Percentiles rank a stretch among this genome's conserved stretches.
Evolutionary conservation across 352 stramenopile species (phyloP).

Genomic region (Pythium chondricola): DNA sequence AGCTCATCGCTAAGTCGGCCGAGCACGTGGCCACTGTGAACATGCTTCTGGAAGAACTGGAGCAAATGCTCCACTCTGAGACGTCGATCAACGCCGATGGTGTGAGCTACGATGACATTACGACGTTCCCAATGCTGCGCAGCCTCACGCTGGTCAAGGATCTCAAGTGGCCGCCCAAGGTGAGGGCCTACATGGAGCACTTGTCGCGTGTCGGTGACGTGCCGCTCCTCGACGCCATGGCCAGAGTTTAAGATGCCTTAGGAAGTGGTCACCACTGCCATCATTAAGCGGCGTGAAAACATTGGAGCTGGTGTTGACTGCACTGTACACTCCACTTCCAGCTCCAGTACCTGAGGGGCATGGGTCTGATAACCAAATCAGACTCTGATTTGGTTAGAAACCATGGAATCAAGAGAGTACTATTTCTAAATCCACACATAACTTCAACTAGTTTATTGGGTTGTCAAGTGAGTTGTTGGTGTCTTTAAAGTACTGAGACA

Average conservation of each 20-base stretch:
- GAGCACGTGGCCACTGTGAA: conserved; percentile 36
- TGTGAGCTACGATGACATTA: conserved; percentile 51
- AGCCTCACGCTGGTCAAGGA: conserved; percentile 48
- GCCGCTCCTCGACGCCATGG: conserved; percentile 37
- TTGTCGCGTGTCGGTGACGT: conserved; percentile 37
- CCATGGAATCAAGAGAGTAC: too few species aligned
- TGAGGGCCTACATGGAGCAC: conserved; percentile 43
- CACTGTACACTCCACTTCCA: too few species aligned
- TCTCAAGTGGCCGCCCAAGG: conserved; percentile 38
- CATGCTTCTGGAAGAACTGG: conserved; percentile 29
- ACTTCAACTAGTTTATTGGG: too few species aligned
- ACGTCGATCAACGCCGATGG: conserved; percentile 33
- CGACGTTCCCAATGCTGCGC: conserved; percentile 41
- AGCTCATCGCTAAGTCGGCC: conserved; percentile 29
- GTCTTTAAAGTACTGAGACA: too few species aligned
- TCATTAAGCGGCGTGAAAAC: too few species aligned
- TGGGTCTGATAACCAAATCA: too few species aligned
- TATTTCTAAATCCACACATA: too few species aligned
- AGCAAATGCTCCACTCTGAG: conserved; percentile 29
- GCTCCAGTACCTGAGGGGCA: too few species aligned
- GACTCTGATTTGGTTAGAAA: too few species aligned
- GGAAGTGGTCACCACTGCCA: too few species aligned
- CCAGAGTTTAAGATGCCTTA: conserved; percentile 38
- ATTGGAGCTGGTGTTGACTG: too few species aligned
- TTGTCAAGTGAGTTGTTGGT: too few species aligned